A percentile compares a stretch with the other conserved stretches of the same genome.
Evolutionary conservation across 768 basidiomycete species (phyloP).

Genomic region (Lactarius akahatsu): DNA sequence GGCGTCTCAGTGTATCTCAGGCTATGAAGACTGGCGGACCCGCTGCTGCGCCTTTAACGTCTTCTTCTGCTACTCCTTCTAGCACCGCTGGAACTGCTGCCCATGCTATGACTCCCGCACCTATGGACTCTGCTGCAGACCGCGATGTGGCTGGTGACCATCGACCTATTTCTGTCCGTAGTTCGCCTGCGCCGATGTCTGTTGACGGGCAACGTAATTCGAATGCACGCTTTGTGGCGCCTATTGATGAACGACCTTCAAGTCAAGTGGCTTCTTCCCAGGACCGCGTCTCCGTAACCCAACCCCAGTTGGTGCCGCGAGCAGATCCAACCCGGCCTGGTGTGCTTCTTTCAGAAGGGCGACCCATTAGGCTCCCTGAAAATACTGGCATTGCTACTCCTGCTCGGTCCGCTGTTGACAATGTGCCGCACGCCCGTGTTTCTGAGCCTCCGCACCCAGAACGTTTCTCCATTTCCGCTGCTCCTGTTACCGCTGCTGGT

Average conservation of each 20-base stretch:
- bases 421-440: constrained; percentile 7
- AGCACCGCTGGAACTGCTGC: constrained; percentile 6
- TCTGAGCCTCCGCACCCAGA: constrained; percentile 14
- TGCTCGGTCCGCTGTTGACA: constrained; percentile 9
- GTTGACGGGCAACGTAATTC: constrained; percentile 15
- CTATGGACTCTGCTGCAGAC: background rate
- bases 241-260: constrained; percentile 31
- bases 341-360: constrained; percentile 31
- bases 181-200: background rate
- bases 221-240: constrained; percentile 20
- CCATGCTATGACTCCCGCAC: constrained; percentile 7
- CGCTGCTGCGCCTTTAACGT: background rate
- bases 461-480: background rate
- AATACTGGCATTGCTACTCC: constrained; percentile 26
- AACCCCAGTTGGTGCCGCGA: constrained; percentile 13
- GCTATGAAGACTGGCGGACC: constrained; percentile 14
- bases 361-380: constrained; percentile 30
- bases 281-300: constrained; percentile 14
- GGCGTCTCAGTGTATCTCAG: constrained; percentile 3
- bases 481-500: background rate
- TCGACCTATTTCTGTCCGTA: background rate
- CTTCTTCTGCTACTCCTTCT: constrained; percentile 10
- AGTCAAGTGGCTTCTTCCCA: constrained; percentile 26
- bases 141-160: background rate
- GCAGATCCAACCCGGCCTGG: constrained; percentile 12